Evolutionary conservation across 352 stramenopile species (phyloP).

Genomic region (Phytophthora niederhauseri): DNA sequence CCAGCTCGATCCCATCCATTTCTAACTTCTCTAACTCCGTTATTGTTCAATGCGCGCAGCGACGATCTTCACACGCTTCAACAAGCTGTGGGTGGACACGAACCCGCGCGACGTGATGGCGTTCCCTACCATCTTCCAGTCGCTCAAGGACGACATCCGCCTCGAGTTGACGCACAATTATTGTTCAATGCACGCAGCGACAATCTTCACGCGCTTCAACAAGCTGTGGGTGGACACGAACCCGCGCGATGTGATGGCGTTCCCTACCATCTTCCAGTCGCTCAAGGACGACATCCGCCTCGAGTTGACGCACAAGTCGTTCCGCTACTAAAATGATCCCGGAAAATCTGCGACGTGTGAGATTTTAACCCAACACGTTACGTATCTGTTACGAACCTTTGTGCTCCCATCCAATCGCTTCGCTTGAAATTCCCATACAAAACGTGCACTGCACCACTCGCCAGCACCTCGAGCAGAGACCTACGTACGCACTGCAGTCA

Average conservation of each 20-base stretch:
- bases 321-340: conserved; percentile 65
- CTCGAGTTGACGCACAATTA: conserved; percentile 56
- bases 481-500: not conserved
- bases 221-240: conserved; percentile 84
- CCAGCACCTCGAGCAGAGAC: conserved; percentile 14
- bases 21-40: not conserved
- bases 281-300: conserved; percentile 73
- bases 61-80: conserved; percentile 83
- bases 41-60: conserved; percentile 32
- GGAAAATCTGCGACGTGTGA: conserved; percentile 31
- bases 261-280: conserved; percentile 82
- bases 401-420: conserved; percentile 26
- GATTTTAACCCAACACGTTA: conserved; percentile 23
- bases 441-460: conserved; percentile 1
- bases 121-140: conserved; percentile 84
- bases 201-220: conserved; percentile 86
- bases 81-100: conserved; percentile 81
- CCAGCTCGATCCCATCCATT: not conserved
- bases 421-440: conserved; percentile 30
- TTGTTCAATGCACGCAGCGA: conserved; percentile 37
- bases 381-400: conserved; percentile 21
- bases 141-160: conserved; percentile 75
- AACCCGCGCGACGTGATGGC: conserved; percentile 88
- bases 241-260: conserved; percentile 85
- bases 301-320: conserved; percentile 64